Evolutionary conservation across 495 filamentous ascomycete species (phyloP), one percentile per base, ranked within the genome.

Genomic region (Tuber indicum): DNA sequence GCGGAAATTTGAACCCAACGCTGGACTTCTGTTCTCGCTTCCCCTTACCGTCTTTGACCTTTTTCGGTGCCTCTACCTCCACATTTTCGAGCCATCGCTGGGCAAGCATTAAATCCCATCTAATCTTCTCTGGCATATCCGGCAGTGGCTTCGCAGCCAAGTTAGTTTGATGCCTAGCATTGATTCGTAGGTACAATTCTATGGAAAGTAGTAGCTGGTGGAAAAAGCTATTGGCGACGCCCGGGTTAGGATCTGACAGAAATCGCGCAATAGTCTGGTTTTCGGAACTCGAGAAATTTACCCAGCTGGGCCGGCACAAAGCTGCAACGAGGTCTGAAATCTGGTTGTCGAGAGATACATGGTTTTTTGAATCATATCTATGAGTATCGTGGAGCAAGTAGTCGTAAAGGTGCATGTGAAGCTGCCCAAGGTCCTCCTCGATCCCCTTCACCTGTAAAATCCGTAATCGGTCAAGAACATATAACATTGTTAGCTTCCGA

Each of bases 151-250:
- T 82, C 58, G 75, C 74, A 74, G 75, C 75, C 73, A 75, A 77
- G 71, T 78, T 76, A 74, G 78, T 76, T 80, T 80, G 74, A 80
- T 72, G 72, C 77, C 76, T 82, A 47, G 77, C 74, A 74, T 75
- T 82, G 72, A 80, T 80, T 80, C 91, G 88, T 58, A 89, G 82
- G 77, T 92, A 89, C 7, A 93, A 85, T 83, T 92, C 91, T 73
- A 91, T 86, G 76, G 90, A 90, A 69, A 93, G 86, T 16, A 93
- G 85, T 42, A 93, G 84, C 83, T 92, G 91, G 84, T 92, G 91
- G 83, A 91, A 93, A 86, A 93, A 92, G 39, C 78, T 86, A 86
- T 77, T 86, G 87, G 69, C 84, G 84, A 79, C 84, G 71, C 76
- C 84, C 72, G 70, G 81, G 81, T 76, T 84, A 44, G 85, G 85